phyloP scores from a whole-genome alignment of 1,284 basidiomycete genomes.

The Puccinia hordei region DNA sequence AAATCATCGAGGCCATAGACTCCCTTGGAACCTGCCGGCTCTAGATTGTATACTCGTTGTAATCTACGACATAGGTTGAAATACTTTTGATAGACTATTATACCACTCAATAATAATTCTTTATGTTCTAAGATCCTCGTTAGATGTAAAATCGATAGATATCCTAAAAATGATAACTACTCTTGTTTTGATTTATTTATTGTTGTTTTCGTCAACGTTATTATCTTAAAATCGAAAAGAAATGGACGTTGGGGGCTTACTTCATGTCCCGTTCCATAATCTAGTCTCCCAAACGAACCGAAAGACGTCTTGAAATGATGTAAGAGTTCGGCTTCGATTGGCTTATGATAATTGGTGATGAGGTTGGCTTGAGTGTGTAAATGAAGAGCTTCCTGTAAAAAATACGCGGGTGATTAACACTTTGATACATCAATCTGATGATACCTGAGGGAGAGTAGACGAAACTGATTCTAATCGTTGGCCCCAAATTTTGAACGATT shows the following conservation, averaged over 20 bases:
- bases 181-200: too few species aligned
- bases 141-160: conserved; percentile 24
- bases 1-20: conserved; percentile 99
- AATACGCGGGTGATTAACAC: conserved; percentile 57
- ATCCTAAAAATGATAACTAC: conserved; percentile 37
- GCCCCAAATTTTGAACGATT: conserved; percentile 87
- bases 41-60: conserved; percentile 85
- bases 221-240: too few species aligned
- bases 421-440: too few species aligned
- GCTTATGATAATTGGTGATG: conserved; percentile 63
- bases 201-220: too few species aligned
- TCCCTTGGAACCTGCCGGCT: conserved; percentile 95
- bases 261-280: conserved; percentile 97
- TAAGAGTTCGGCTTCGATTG: conserved; percentile 67
- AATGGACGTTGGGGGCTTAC: conserved; percentile 62
- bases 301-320: conserved; percentile 82
- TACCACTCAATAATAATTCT: conserved; percentile 43
- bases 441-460: neutral
- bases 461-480: conserved; percentile 66
- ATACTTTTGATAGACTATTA: conserved; percentile 74
- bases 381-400: conserved; percentile 64
- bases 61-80: conserved; percentile 78
- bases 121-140: neutral
- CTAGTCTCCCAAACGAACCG: conserved; percentile 85
- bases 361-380: conserved; percentile 64